These are phyloP conservation scores for Scheffersomyces stambukii DNA, from an alignment of 1,139 yeast species.

Conservation along the genomic window DNA sequence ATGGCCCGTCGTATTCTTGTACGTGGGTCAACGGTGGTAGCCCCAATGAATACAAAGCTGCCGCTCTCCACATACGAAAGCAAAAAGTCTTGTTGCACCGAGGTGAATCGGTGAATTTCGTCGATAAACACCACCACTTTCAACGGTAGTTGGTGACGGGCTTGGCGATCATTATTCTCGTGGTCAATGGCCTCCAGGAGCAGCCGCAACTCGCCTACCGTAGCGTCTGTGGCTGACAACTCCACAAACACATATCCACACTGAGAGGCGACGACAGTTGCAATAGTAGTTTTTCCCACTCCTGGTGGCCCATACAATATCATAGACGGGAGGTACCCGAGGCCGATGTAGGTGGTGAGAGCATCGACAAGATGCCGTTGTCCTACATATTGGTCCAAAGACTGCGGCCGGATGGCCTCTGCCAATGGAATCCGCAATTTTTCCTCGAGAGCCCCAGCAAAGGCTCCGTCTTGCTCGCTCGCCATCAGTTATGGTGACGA, in stretches of 20 bases:
- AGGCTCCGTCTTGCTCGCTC: no score
- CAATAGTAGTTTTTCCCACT: conserved; percentile 45
- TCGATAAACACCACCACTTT: conserved; percentile 39
- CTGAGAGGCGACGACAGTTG: conserved; percentile 30
- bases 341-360: conserved; percentile 27
- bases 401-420: conserved; percentile 19
- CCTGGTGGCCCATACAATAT: conserved; percentile 45
- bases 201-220: conserved; percentile 25
- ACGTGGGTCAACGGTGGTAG: conserved; percentile 36
- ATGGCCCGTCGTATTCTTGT: conserved; percentile 34
- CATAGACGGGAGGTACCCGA: conserved; percentile 43
- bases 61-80: conserved; percentile 40
- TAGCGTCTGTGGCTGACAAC: conserved; percentile 38
- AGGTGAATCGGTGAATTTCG: conserved; percentile 39
- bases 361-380: conserved; percentile 36
- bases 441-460: not conserved
- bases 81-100: conserved; percentile 40
- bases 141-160: conserved; percentile 8
- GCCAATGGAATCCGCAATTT: conserved; percentile 3
- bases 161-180: no score
- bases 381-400: conserved; percentile 30
- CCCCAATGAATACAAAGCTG: conserved; percentile 39
- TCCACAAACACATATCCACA: conserved; percentile 34
- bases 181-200: conserved; percentile 19
- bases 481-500: no score